Evolutionary conservation across 108 stramenopile species (phyloP).

Genomic region (Cyclotella choctawhatcheeana): DNA sequence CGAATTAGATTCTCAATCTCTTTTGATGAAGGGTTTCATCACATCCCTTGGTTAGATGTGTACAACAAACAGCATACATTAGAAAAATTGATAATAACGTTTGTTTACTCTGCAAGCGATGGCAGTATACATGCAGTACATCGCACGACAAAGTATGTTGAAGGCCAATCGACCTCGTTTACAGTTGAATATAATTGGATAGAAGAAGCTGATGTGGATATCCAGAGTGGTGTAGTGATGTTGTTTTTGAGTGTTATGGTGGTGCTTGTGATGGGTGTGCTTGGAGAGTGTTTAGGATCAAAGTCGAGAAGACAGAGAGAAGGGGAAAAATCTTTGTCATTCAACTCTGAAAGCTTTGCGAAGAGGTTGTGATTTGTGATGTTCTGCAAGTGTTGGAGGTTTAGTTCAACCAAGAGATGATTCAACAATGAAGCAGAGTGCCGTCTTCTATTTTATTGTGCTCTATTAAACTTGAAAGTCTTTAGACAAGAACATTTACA

Average conservation of each 20-base stretch:
- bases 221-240: constrained; percentile 24
- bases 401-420: no score
- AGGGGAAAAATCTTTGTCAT: not conserved
- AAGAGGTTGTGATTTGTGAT: constrained; percentile 19
- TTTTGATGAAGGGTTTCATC: constrained; percentile 49
- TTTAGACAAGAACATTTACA: no score
- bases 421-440: no score
- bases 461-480: no score
- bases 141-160: constrained; percentile 23
- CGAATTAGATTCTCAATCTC: constrained; percentile 29
- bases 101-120: constrained; percentile 45
- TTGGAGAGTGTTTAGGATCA: constrained; percentile 15
- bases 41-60: constrained; percentile 40
- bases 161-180: constrained; percentile 20
- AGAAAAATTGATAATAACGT: constrained; percentile 27
- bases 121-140: constrained; percentile 46
- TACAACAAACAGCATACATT: constrained; percentile 22
- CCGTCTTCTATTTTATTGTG: no score
- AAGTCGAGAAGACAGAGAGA: not conserved
- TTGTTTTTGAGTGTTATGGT: constrained; percentile 29
- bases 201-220: constrained; percentile 49
- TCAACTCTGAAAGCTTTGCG: not conserved
- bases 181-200: constrained; percentile 44
- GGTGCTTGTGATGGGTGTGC: constrained; percentile 19
- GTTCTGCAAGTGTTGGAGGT: no score